Conservation (phyloP, 164 flowering plant species). For the Houttuynia cordata region DNA sequence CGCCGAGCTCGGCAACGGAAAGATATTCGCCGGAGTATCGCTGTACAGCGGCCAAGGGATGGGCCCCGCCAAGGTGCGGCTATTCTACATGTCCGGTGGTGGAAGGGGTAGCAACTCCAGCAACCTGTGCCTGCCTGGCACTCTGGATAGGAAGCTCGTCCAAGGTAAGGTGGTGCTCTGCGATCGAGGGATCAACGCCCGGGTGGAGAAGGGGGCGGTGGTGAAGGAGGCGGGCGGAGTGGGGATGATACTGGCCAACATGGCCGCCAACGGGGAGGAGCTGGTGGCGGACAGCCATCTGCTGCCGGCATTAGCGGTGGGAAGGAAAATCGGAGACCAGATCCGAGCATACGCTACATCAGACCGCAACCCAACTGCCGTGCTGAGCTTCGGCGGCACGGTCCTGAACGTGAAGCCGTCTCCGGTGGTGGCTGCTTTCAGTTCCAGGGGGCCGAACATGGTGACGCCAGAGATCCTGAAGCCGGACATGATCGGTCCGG, state of each 20-base stretch:
- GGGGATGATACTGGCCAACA: conserved; percentile 82
- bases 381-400: conserved; percentile 65
- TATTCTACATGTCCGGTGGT: conserved; percentile 33
- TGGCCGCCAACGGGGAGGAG: conserved; percentile 70
- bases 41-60: conserved; percentile 65
- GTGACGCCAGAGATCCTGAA: conserved; percentile 65
- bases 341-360: conserved; percentile 41
- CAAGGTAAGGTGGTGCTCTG: conserved; percentile 76
- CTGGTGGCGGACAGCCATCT: conserved; percentile 74
- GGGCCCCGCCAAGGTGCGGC: conserved; percentile 28
- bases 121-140: conserved; percentile 56
- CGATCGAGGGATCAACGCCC: conserved; percentile 58
- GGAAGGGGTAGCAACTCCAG: conserved; percentile 12
- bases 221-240: conserved; percentile 69
- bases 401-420: conserved; percentile 64
- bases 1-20: conserved; percentile 33
- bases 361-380: conserved; percentile 44
- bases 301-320: conserved; percentile 79
- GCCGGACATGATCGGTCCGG: conserved; percentile 92
- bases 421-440: conserved; percentile 83
- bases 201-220: conserved; percentile 80
- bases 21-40: conserved; percentile 43
- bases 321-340: conserved; percentile 38
- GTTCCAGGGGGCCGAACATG: conserved; percentile 79
- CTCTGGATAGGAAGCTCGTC: conserved; percentile 38